Evolutionary conservation across 306 rosid genomes (phyloP), one percentile per base, ranked within the genome.

Genomic region (Ochetophila trinervis): DNA sequence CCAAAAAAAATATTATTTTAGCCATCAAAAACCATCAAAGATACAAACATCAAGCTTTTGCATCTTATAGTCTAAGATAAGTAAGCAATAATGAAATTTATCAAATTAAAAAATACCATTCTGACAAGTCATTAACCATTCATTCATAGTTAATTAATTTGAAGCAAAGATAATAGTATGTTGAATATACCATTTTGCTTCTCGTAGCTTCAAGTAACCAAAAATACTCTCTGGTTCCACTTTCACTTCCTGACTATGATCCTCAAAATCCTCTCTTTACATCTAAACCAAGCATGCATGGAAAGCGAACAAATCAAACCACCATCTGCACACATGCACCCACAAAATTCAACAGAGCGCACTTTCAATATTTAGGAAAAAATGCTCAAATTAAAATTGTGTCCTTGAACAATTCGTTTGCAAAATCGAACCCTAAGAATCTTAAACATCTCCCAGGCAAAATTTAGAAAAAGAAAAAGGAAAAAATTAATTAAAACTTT

Each of bases 141-240:
- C 14, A 40, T 40, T 40, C 45, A 40, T 1, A 40, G 45, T 40
- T 8, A 40, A 40, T 40, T 40, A 10, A 40, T 6, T 40, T 40
- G 66, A 22, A 21, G 6, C 53, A 44, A 21, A 45, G 1, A 34
- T 23, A 5, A 62, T 40, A 3, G 21, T 9, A 53, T 67, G 24
- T 14, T 20, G 10, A 35, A 57, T 60, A 19, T 57, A 72, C 78
- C 82, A 78, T 78, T 67, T 78, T 50, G 47, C 69, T 59, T 57
- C 63, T 45, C 32, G 15, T 4, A 44, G 24, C 50, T 50, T 68
- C 13, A 53, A 40, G 45, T 65, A 16, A 37, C 5, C 17, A 42
- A 16, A 57, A 66, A 35, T 6, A 23, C 15, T 24, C 18, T 30
- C 35, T 34, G 36, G 23, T 27, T 51, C 34, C 40, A 24, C 63